phyloP scores from a whole-genome alignment of 2,329 filamentous ascomycete species.

The Botryotinia convoluta region DNA sequence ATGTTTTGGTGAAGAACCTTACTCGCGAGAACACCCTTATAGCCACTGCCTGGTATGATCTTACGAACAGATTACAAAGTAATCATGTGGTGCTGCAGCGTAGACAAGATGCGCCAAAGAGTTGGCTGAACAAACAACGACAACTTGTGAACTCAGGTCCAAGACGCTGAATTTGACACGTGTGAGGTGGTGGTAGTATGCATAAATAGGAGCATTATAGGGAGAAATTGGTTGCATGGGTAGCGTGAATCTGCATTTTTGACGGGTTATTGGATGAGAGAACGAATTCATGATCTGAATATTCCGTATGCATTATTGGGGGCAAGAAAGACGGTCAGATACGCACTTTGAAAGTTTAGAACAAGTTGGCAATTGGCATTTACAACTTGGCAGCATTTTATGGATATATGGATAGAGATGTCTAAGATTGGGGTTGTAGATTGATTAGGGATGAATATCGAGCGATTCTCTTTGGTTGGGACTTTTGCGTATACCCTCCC shows the following conservation, averaged over 20 bases:
- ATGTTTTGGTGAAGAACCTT: constrained; percentile 52
- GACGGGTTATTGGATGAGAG: background rate
- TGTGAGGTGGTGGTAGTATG: background rate
- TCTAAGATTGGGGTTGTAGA: constrained; percentile 18
- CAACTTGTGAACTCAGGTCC: constrained; percentile 56
- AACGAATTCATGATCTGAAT: constrained; percentile 16
- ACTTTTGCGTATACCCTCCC: constrained; percentile 16
- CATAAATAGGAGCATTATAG: background rate
- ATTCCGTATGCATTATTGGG: constrained; percentile 8
- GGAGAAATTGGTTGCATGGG: background rate
- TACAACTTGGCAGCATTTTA: constrained; percentile 12
- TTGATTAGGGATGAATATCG: constrained; percentile 16
- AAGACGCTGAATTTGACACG: constrained; percentile 25
- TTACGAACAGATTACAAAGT: constrained; percentile 74
- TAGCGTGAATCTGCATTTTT: constrained; percentile 14
- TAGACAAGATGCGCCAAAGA: constrained; percentile 70
- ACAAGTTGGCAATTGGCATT: background rate
- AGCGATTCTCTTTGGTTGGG: constrained; percentile 15
- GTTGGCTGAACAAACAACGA: constrained; percentile 83
- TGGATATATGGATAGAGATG: constrained; percentile 21
- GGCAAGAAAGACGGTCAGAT: background rate
- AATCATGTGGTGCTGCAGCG: constrained; percentile 78
- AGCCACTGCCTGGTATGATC: constrained; percentile 81
- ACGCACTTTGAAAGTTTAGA: constrained; percentile 3
- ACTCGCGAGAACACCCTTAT: constrained; percentile 77